These are phyloP conservation scores for Cytospora piceae DNA, from an alignment of 2,329 filamentous ascomycete genomes.

Conservation along the genomic window DNA sequence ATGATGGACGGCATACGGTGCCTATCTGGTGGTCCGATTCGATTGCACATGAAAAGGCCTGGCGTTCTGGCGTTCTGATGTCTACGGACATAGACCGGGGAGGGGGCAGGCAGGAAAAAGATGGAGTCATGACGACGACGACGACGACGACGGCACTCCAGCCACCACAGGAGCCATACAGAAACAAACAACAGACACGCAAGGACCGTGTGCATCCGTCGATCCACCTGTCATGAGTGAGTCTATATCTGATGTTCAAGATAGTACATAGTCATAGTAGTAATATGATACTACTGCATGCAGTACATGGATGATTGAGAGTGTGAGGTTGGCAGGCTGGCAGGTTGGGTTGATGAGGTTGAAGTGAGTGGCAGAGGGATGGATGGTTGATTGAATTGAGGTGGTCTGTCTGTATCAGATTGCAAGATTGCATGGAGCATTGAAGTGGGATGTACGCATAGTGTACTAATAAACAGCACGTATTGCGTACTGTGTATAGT, in stretches of 20 bases:
- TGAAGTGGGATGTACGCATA: conserved; percentile 11
- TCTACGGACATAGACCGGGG: background rate
- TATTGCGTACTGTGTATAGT: background rate
- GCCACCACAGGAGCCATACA: background rate
- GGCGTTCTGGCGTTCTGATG: background rate
- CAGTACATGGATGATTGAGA: too few species aligned
- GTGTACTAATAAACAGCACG: too few species aligned
- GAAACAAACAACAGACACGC: background rate
- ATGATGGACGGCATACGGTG: background rate
- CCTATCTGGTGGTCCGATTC: background rate
- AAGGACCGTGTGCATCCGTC: background rate
- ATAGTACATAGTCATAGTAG: too few species aligned
- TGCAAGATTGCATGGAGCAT: background rate
- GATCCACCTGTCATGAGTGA: background rate
- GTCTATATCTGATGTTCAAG: background rate
- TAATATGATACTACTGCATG: too few species aligned
- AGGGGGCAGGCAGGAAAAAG: conserved; percentile 14
- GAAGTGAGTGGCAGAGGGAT: background rate
- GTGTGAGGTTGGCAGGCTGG: too few species aligned
- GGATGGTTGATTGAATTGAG: background rate
- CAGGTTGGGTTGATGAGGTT: background rate
- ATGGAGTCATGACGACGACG: conserved; percentile 22
- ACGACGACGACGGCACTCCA: conserved; percentile 9
- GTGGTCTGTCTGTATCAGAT: conserved; percentile 14
- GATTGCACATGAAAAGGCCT: background rate